Conservation (phyloP, 257 asterid genomes). For the Verbascum thapsus region DNA sequence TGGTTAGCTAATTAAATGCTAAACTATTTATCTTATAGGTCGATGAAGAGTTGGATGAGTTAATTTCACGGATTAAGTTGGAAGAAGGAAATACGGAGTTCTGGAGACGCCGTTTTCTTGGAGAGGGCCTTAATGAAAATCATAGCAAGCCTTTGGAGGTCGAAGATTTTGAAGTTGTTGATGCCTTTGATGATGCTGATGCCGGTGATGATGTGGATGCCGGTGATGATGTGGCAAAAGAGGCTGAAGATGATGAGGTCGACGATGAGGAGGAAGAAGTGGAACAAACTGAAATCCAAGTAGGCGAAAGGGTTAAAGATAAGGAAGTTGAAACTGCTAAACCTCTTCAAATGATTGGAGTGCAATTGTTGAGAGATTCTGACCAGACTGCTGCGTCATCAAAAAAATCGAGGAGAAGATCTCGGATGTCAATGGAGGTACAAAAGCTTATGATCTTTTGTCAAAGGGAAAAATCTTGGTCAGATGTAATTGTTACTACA, state of each 20-base stretch:
- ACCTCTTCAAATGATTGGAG: conserved; percentile 98
- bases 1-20: conserved; percentile 17
- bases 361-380: conserved; percentile 83
- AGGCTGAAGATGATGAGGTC: conserved; percentile 70
- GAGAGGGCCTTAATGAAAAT: conserved; percentile 76
- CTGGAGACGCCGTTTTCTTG: conserved; percentile 96
- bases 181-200: conserved; percentile 63
- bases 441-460: conserved; percentile 14
- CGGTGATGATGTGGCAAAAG: conserved; percentile 65
- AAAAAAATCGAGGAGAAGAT: conserved; percentile 70
- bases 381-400: conserved; percentile 70
- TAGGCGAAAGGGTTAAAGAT: conserved; percentile 69
- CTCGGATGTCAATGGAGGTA: conserved; percentile 74
- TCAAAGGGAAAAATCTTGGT: too few species aligned
- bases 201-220: conserved; percentile 63
- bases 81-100: conserved; percentile 96
- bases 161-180: conserved; percentile 51
- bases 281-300: conserved; percentile 76
- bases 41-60: conserved; percentile 90
- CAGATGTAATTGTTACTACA: too few species aligned
- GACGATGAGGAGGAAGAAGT: conserved; percentile 83
- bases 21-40: conserved; percentile 44
- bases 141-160: conserved; percentile 59
- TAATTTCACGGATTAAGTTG: conserved; percentile 87
- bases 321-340: conserved; percentile 75